Percentiles rank a stretch among this genome's conserved stretches.
Evolutionary conservation across 75 land plant genomes (phyloP).

Genomic region (Cryptomeria japonica): DNA sequence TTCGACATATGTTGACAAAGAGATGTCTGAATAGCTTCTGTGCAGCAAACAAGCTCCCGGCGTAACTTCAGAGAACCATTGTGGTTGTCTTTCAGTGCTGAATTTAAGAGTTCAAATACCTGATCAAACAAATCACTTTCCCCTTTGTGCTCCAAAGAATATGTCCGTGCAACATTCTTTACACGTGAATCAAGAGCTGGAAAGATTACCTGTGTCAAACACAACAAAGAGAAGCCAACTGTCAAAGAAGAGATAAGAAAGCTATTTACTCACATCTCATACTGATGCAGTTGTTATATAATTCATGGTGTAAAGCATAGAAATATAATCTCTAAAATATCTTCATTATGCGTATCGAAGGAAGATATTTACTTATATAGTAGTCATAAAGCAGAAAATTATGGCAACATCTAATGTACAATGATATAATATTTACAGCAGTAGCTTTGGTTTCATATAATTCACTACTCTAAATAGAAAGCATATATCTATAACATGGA

Average conservation of each 20-base stretch:
- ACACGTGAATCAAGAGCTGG: conserved; percentile 82
- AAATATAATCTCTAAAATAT: not conserved
- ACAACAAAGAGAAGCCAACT: not conserved
- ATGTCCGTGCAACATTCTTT: conserved; percentile 81
- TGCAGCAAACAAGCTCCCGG: conserved; percentile 63
- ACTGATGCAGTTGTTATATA: not conserved
- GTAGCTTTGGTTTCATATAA: not conserved
- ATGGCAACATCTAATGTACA: not conserved
- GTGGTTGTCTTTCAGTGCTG: conserved; percentile 33
- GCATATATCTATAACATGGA: not conserved
- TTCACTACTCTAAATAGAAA: not conserved
- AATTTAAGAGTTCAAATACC: conserved; percentile 50
- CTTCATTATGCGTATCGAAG: not conserved
- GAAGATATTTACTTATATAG: not conserved
- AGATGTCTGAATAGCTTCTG: conserved; percentile 68
- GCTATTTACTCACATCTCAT: not conserved
- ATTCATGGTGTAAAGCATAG: not conserved
- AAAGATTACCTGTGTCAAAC: conserved; percentile 62
- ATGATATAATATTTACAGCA: not conserved
- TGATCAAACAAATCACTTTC: conserved; percentile 74
- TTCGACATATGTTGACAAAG: conserved; percentile 78
- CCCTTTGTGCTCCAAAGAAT: conserved; percentile 80
- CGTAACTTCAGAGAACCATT: conserved; percentile 22
- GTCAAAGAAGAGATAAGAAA: not conserved
- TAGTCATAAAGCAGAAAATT: not conserved